phyloP scores from a whole-genome alignment of 441 rosid species.

The Pelargonium myrrhifolium region DNA sequence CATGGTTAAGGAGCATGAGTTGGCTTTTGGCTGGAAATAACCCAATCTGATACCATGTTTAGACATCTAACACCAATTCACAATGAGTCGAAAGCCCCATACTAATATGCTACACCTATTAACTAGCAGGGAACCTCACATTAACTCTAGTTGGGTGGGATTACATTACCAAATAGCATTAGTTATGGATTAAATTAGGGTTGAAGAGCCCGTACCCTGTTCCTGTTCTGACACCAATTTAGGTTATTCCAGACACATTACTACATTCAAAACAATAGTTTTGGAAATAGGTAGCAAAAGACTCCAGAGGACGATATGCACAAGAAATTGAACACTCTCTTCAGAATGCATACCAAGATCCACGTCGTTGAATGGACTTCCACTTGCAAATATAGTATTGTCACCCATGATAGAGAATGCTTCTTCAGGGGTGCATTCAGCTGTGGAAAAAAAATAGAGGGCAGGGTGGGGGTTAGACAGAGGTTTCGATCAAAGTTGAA shows the following conservation, averaged over 20 bases:
- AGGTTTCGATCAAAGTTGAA: slow-evolving; percentile 4
- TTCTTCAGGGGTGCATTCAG: slow-evolving; percentile 95
- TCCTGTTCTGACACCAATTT: background rate
- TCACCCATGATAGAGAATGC: slow-evolving; percentile 93
- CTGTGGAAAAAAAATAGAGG: slow-evolving; percentile 31
- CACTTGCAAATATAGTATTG: slow-evolving; percentile 87
- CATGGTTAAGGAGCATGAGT: background rate
- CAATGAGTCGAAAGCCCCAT: background rate
- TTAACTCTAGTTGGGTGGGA: background rate
- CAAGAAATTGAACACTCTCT: slow-evolving; percentile 12
- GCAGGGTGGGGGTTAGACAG: background rate
- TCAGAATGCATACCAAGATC: slow-evolving; percentile 61
- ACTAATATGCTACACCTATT: background rate
- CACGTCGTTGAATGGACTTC: slow-evolving; percentile 89
- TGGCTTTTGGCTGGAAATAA: background rate
- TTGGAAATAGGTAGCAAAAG: background rate
- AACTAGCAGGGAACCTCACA: background rate
- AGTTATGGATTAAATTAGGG: background rate
- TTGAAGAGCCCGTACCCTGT: background rate
- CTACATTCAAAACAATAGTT: background rate
- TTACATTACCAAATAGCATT: background rate
- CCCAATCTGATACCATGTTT: background rate
- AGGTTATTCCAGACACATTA: background rate
- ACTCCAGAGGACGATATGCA: background rate
- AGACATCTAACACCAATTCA: background rate